Base-by-base conservation (phyloP, 2,329 filamentous ascomycete genomes). In the Aspergillus felis region DNA sequence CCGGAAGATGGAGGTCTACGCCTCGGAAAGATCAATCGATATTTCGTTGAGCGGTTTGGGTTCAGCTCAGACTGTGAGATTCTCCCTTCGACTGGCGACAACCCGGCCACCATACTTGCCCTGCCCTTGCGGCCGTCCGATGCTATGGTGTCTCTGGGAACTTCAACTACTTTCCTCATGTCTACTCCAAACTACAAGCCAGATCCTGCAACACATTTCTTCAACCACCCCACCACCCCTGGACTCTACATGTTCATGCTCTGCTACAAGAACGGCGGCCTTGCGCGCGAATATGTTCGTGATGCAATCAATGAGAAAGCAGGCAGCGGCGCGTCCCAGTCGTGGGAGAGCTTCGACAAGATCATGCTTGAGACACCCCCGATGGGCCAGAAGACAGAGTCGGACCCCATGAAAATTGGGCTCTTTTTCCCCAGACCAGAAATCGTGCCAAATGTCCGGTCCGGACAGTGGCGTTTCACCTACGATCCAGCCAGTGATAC, bases 221-320 rank as follows among this genome's bases (percentile, higher is more conserved):
- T 97, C 84, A 96, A 97, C 79, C 92, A 97, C 75, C 94, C 94
- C 1, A 94, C 92, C 48, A 96, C 91, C 0, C 79, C 87, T 0
- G 91, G 90, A 1, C 84, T 97, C 59, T 97, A 96, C 83, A 97
- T 99, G 94, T 97, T 99, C 77, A 99, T 99, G 94, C 86, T 99
- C 38, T 99, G 94, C 82, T 99, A 97, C 81, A 97, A 97, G 78
- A 99, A 99, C 76, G 94, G 94, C 65, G 92, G 92, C 2, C 85
- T 97, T 1, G 93, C 94, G 1, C 89, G 94, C 48, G 94, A 99
- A 73, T 87, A 90, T 67, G 85, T 97, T 61, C 89, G 94, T 55
- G 91, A 99, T 70, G 82, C 84, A 0, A 84, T 97, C 53, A 88
- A 91, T 60, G 66, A 75, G 55, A 70, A 72, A 44, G 74, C 78